Evolutionary conservation across 208 protist species (phyloP).

Genomic region (Eutreptiella sp.): DNA sequence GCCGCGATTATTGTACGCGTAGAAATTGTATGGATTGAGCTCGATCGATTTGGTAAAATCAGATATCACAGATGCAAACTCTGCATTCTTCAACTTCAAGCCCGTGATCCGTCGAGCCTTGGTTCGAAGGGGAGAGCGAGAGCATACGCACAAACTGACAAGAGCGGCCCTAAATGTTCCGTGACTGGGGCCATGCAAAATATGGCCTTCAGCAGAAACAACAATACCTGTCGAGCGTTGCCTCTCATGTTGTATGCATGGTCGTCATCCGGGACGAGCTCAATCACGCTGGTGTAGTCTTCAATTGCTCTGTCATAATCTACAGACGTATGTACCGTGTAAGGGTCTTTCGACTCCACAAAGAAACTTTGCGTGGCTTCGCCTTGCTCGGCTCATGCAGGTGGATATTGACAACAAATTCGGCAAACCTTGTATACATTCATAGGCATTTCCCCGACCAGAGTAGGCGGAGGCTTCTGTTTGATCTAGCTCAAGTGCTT

Average conservation of each 20-base stretch:
- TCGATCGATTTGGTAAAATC: constrained; percentile 70
- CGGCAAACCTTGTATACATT: constrained; percentile 31
- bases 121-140: no score
- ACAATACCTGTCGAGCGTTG: constrained; percentile 50
- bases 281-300: constrained; percentile 75
- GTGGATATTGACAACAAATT: no score
- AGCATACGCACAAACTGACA: no score
- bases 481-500: constrained; percentile 60
- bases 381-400: no score
- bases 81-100: constrained; percentile 50
- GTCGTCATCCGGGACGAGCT: constrained; percentile 71
- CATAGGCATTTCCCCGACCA: constrained; percentile 59
- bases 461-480: constrained; percentile 55
- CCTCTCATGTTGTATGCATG: constrained; percentile 85
- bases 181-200: constrained; percentile 24
- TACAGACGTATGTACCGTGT: no score
- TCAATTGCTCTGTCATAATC: constrained; percentile 63
- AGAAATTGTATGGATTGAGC: constrained; percentile 82
- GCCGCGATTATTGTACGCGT: constrained; percentile 78
- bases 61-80: constrained; percentile 61
- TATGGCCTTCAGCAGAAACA: constrained; percentile 8
- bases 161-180: no score
- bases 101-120: constrained; percentile 71
- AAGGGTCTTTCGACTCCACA: no score
- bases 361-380: no score